Evolutionary conservation across 2,329 filamentous ascomycete species (phyloP).

Genomic region (Curvularia hawaiiensis): DNA sequence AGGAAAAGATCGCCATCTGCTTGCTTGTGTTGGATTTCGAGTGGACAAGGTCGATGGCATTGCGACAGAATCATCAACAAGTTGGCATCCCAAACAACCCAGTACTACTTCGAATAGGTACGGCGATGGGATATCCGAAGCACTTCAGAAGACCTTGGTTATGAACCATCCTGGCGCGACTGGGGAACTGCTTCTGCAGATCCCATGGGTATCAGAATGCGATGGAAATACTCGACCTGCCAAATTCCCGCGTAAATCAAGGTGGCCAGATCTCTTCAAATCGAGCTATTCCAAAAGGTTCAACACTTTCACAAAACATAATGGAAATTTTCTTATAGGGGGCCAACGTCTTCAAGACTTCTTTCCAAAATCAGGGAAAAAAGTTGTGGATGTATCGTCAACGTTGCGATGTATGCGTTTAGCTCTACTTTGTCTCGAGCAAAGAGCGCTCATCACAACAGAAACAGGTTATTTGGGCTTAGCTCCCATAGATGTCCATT

Average conservation of each 20-base stretch:
- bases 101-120: background rate
- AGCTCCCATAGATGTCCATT: background rate
- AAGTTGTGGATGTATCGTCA: accelerated
- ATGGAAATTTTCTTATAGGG: background rate
- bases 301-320: background rate
- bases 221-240: too few relatives aligned
- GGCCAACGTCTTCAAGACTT: background rate
- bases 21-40: background rate
- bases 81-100: too few relatives aligned
- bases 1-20: background rate
- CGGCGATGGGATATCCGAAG: too few relatives aligned
- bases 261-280: background rate
- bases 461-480: background rate
- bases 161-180: background rate
- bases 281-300: background rate
- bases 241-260: too few relatives aligned
- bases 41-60: background rate
- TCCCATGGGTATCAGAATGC: background rate
- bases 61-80: background rate
- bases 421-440: background rate
- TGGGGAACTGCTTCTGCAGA: background rate
- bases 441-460: background rate
- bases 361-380: background rate
- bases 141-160: background rate
- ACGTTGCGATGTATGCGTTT: background rate